Base-by-base conservation (phyloP, 495 filamentous ascomycete species). In the Talaromyces thailandensis region DNA sequence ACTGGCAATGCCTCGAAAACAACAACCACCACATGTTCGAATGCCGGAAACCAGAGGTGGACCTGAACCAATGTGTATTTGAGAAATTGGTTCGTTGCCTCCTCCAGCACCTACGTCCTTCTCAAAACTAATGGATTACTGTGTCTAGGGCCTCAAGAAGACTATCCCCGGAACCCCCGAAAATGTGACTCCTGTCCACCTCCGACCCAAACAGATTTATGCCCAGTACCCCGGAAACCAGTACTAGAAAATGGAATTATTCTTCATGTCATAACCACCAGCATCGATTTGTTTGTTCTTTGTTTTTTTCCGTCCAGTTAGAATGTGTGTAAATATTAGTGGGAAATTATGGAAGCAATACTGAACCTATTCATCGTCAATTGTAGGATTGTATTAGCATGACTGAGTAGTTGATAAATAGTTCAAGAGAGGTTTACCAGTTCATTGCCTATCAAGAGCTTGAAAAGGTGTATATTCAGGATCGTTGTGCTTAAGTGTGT, bases 1-100 rank as follows among this genome's bases (percentile, higher is more conserved):
- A 99, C 75, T 98, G 92, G 92, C 77, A 90, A 67, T 99, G 94
- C 69, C 82, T 99, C 57, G 95, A 99, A 69, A 87, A 95, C 77
- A 92, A 95, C 82, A 99, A 99, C 79, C 93, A 98, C 73, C 88
- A 92, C 71, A 76, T 98, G 48, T 98, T 90, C 85, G 89, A 96
- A 64, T 99, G 94, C 79, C 83, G 94, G 64, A 71, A 72, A 68
- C 66, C 72, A 40, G 92, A 98, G 79, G 84, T 91, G 83, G 84
- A 82, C 64, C 75, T 98, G 55, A 98, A 96, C 79, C 85, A 82
- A 69, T 99, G 94, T 76, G 91, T 97, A 32, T 97, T 93, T 70
- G 87, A 96, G 56, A 96, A 96, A 68, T 72, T 99, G 81, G 94
- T 98, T 76, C 67, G 89, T 80, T 53, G 50, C 35, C 26, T n/a